phyloP scores from a whole-genome alignment of 169 alveolate species.

The Eimeria sp. region DNA sequence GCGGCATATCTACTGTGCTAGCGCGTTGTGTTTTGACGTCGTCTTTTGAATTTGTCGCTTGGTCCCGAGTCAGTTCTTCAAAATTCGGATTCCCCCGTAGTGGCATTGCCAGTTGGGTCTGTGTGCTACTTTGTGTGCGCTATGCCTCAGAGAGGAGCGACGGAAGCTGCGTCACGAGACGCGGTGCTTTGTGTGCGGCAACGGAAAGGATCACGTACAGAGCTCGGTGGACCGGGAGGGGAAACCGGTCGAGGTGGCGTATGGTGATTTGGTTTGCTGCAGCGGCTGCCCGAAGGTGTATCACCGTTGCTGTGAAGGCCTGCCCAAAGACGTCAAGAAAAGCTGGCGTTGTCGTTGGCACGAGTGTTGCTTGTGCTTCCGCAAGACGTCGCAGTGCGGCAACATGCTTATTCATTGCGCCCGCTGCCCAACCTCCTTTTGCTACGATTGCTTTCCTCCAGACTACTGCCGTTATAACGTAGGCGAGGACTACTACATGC shows the following conservation, averaged over 20 bases:
- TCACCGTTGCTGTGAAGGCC: constrained; percentile 92
- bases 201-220: constrained; percentile 88
- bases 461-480: constrained; percentile 86
- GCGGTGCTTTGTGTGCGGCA: constrained; percentile 94
- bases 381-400: constrained; percentile 95
- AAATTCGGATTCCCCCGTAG: not conserved
- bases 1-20: not conserved
- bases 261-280: constrained; percentile 92
- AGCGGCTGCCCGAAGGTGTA: constrained; percentile 95
- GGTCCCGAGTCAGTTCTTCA: no score
- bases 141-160: constrained; percentile 87
- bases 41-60: no score
- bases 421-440: constrained; percentile 95
- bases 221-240: constrained; percentile 88
- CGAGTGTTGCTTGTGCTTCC: constrained; percentile 94
- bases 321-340: constrained; percentile 85
- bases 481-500: constrained; percentile 92
- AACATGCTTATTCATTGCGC: constrained; percentile 95
- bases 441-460: constrained; percentile 96
- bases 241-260: constrained; percentile 87
- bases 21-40: no score
- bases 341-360: constrained; percentile 97
- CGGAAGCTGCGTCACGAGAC: constrained; percentile 92
- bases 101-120: not conserved
- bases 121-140: not conserved